Conservation (phyloP, 2,329 filamentous ascomycete genomes). For the Paraconiothyrium sp. region DNA sequence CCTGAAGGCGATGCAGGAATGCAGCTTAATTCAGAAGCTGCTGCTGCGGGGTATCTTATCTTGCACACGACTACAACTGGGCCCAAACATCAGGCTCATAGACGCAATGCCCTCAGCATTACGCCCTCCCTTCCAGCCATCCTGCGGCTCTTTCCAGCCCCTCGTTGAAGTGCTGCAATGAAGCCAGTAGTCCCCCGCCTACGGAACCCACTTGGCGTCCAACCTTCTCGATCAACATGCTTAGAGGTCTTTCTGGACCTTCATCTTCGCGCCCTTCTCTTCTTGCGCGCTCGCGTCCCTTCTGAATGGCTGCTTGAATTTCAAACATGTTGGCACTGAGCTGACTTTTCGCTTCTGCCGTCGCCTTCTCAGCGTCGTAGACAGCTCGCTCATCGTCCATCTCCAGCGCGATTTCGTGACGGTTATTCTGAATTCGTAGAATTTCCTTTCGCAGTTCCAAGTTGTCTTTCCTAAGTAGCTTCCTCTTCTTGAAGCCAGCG, state of each 20-base stretch:
- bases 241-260: slow-evolving; percentile 43
- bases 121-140: slow-evolving; percentile 48
- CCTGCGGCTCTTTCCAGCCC: slow-evolving; percentile 45
- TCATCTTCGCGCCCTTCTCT: slow-evolving; percentile 43
- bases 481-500: slow-evolving; percentile 56
- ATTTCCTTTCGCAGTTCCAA: slow-evolving; percentile 57
- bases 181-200: slow-evolving; percentile 44
- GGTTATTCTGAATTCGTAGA: slow-evolving; percentile 57
- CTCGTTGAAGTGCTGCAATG: slow-evolving; percentile 45
- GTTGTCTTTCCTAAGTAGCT: slow-evolving; percentile 56
- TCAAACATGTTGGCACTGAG: slow-evolving; percentile 46
- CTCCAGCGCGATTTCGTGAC: slow-evolving; percentile 60
- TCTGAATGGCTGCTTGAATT: slow-evolving; percentile 49
- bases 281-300: slow-evolving; percentile 43
- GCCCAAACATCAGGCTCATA: neutral
- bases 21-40: slow-evolving; percentile 10
- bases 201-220: slow-evolving; percentile 38
- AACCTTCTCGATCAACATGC: slow-evolving; percentile 42
- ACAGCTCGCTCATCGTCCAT: slow-evolving; percentile 58
- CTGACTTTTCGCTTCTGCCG: slow-evolving; percentile 35
- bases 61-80: slow-evolving; percentile 11
- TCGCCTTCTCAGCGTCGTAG: slow-evolving; percentile 38
- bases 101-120: slow-evolving; percentile 2
- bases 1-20: neutral
- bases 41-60: slow-evolving; percentile 22